These are phyloP conservation scores for Auricularia cornea DNA, from an alignment of 768 basidiomycete species.

Conservation along the genomic window DNA sequence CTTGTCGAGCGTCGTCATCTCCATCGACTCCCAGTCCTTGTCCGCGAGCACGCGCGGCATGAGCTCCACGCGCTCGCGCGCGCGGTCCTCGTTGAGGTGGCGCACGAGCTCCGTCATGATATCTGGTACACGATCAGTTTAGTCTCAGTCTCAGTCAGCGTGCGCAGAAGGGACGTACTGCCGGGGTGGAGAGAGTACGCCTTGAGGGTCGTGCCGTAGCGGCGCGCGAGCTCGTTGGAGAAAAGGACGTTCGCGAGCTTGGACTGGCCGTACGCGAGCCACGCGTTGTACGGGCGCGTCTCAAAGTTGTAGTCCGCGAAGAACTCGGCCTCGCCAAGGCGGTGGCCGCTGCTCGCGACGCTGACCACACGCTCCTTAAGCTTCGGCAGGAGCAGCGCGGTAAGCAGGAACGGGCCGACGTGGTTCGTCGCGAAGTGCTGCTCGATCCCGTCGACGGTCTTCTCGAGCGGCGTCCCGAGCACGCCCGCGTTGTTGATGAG, in stretches of 20 bases:
- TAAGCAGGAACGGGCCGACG: slow-evolving; percentile 7
- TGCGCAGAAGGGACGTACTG: background rate
- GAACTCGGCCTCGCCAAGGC: background rate
- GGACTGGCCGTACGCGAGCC: background rate
- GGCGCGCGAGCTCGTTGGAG: slow-evolving; percentile 7
- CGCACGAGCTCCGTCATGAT: background rate
- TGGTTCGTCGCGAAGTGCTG: slow-evolving; percentile 11
- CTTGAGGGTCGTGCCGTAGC: background rate
- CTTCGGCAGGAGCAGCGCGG: slow-evolving; percentile 3
- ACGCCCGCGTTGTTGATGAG: slow-evolving; percentile 6
- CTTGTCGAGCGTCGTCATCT: background rate
- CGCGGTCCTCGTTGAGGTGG: background rate
- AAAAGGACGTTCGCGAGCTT: slow-evolving; percentile 15
- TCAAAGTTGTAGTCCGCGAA: background rate
- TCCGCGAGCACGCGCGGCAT: background rate
- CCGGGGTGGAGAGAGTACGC: background rate
- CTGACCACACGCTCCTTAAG: slow-evolving; percentile 3
- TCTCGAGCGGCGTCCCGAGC: background rate
- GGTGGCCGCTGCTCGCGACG: background rate
- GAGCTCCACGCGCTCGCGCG: background rate
- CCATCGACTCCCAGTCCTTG: background rate
- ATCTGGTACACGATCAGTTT: background rate
- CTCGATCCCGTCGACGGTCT: background rate
- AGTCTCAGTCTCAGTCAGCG: background rate
- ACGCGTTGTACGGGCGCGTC: background rate